These are phyloP conservation scores for Nemania diffusa DNA, from an alignment of 2,329 filamentous ascomycete genomes.

Conservation along the genomic window DNA sequence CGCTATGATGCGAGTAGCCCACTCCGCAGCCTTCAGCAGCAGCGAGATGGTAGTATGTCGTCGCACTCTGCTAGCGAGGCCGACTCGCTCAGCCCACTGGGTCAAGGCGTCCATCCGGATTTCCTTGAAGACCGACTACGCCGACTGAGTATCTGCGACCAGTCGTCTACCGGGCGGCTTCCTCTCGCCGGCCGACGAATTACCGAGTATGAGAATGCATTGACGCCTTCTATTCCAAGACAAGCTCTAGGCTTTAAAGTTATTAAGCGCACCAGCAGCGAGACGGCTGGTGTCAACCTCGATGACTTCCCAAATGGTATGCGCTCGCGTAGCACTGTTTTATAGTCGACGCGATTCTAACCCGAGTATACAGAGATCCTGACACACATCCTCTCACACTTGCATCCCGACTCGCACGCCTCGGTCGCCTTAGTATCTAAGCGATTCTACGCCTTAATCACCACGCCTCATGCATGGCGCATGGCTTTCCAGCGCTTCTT, in stretches of 20 bases:
- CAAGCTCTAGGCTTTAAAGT: constrained; percentile 67
- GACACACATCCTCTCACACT: constrained; percentile 89
- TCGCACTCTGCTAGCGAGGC: constrained; percentile 50
- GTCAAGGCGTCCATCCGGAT: constrained; percentile 53
- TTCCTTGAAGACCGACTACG: constrained; percentile 62
- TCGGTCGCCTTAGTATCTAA: constrained; percentile 87
- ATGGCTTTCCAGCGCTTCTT: constrained; percentile 93
- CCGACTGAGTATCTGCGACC: constrained; percentile 60
- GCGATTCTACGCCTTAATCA: constrained; percentile 86
- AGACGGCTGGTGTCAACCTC: constrained; percentile 57
- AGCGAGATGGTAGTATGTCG: constrained; percentile 51
- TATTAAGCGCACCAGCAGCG: constrained; percentile 57
- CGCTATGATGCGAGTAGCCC: constrained; percentile 56
- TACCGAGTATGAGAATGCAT: constrained; percentile 69
- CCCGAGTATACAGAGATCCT: constrained; percentile 75
- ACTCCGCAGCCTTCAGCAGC: constrained; percentile 49
- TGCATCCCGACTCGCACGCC: constrained; percentile 85
- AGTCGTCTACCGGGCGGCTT: constrained; percentile 44
- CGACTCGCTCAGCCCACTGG: constrained; percentile 41
- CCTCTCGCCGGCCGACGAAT: constrained; percentile 63
- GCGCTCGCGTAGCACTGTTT: constrained; percentile 41
- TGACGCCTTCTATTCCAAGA: constrained; percentile 58
- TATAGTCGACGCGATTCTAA: constrained; percentile 40
- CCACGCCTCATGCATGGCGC: constrained; percentile 91
- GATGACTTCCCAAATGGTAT: constrained; percentile 83